Evolutionary conservation across 2,329 filamentous ascomycete genomes (phyloP), one percentile per base, ranked within the genome.

Genomic region (Aspergillus alliaceus): DNA sequence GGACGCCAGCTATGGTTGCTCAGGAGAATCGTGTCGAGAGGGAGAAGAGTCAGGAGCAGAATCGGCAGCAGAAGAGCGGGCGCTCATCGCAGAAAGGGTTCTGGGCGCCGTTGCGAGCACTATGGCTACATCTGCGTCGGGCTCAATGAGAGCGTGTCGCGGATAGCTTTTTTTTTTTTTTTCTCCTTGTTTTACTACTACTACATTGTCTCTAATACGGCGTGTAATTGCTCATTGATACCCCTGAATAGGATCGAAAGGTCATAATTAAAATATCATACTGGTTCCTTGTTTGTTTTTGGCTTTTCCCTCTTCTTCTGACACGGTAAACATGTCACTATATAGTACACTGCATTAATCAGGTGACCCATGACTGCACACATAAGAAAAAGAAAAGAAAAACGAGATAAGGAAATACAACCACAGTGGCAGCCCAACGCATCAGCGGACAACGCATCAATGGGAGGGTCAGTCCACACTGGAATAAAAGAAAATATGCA

Each of bases 1-100:
- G 61, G 6, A 63, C 62, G 0, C 62, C 62, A 2, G 51, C 47
- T 1, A 49, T 59, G 5, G 61, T 63, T 46, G 54, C 57, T 29
- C 40, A 59, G 44, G 47, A 51, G 7, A 59, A 55, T 14, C 51
- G 52, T 25, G 27, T 34, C 27, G 47, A 47, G 6, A 40, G 32
- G 25, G 40, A 54, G 15, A 22, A 42, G 32, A 11, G 44, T 27
- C 2, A 22, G 20, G 37, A 37, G 22, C 40, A 31, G 29, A 47
- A 52, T 20, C 32, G 56, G 22, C 35, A 53, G 32, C 40, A 35
- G 20, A 48, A 53, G 20, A 4, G n/a, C n/a, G n/a, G 32, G 14
- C 5, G 11, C 12, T n/a, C 32, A 31, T 40, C 15, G 22, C 44
- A 22, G 35, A 20, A 11, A 18, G 25, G 27, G 3, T 48, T 48